Evolutionary conservation across 257 asterid species (phyloP), one percentile per base, ranked within the genome.

Genomic region (Nyctanthes arbortristis): DNA sequence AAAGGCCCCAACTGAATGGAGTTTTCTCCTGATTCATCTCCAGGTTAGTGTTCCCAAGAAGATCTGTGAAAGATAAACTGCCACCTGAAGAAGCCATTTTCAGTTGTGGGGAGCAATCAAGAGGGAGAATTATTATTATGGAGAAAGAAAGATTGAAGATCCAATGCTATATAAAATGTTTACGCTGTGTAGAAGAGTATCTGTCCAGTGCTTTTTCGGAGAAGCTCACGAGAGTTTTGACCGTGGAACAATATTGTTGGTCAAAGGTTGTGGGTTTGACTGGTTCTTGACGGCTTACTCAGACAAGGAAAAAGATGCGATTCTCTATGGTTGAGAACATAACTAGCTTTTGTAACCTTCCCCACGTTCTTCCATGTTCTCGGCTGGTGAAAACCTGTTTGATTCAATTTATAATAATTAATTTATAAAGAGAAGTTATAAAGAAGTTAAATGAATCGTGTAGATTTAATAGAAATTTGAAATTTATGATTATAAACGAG

Each of bases 201-300:
- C 59, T 1, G 24, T 52, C 31, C 2, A 52, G 16, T 0, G 31
- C 31, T 52, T 10, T 52, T 52, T 52, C 59, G 1, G 30, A 52
- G 59, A 52, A 52, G 6, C 14, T 52, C 59, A 52, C 2, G n/a
- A 52, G 59, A 52, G 59, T 52, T 22, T 47, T 52, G 59, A 52
- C 59, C 13, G 59, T 52, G 30, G 59, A 52, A 52, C 59, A 52
- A 52, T 20, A 52, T 52, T 52, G 59, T 52, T 52, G 59, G 59
- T 52, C 59, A 52, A 52, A 52, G 7, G 31, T 52, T 52, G 59
- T 24, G 82, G 73, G 56, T 82, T 76, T 82, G 84, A 79, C 87
- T 35, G 69, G 24, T 63, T 73, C 84, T 72, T 63, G 78, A 81
- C 81, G 67, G 84, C 84, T 73, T 29, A 79, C 32, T 73, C 67